phyloP scores from a whole-genome alignment of 1,139 yeast species.

The Meyerozyma guilliermondii region DNA sequence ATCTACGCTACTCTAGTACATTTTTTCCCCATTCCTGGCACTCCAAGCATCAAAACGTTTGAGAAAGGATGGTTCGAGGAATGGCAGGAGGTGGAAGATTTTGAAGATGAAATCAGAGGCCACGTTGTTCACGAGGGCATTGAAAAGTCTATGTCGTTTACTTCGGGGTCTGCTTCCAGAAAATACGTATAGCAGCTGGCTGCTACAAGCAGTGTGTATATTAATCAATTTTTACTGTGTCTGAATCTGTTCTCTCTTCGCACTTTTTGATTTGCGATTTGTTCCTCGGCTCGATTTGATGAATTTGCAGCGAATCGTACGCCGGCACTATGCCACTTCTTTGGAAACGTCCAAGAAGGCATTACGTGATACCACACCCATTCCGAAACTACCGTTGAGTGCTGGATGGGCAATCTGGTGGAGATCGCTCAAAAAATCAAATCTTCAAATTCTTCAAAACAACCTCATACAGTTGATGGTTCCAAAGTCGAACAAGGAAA shows the following conservation, averaged over 20 bases:
- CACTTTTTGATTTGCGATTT: neutral
- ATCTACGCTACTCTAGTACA: conserved; percentile 47
- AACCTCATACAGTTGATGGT: conserved; percentile 34
- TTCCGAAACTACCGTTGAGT: conserved; percentile 14
- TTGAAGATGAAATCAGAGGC: conserved; percentile 45
- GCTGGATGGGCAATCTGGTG: conserved; percentile 22
- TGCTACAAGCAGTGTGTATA: conserved; percentile 3
- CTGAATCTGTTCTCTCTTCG: too few relatives aligned
- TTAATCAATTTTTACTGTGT: too few relatives aligned
- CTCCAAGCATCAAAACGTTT: conserved; percentile 45
- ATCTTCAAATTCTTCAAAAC: conserved; percentile 21
- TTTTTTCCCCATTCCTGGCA: conserved; percentile 57
- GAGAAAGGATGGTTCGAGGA: conserved; percentile 65
- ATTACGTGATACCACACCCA: conserved; percentile 10
- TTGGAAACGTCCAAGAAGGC: conserved; percentile 12
- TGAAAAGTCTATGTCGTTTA: conserved; percentile 7
- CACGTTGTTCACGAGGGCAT: conserved; percentile 23
- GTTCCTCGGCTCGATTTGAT: neutral
- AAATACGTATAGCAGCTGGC: conserved; percentile 4
- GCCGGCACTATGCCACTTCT: neutral
- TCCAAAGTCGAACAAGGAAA: conserved; percentile 17
- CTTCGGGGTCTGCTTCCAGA: conserved; percentile 9
- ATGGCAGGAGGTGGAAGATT: conserved; percentile 56
- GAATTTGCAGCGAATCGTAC: neutral
- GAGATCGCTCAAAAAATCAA: conserved; percentile 22